Conservation (phyloP, 345 rosid species). For the Salix caprea region DNA sequence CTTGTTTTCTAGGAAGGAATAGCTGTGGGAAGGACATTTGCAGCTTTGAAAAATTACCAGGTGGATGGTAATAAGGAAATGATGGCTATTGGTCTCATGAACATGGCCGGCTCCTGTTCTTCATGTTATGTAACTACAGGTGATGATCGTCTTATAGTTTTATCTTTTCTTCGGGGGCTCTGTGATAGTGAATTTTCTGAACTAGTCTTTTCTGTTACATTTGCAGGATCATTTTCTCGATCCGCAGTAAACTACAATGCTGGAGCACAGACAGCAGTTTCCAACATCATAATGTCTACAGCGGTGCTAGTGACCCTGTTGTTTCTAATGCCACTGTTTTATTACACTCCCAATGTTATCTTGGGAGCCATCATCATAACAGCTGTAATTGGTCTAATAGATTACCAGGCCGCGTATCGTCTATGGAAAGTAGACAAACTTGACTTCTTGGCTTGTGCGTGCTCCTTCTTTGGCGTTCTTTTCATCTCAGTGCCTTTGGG, state of each 20-base stretch:
- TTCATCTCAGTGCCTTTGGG: conserved; percentile 91
- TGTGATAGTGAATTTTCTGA: not conserved
- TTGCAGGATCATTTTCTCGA: conserved; percentile 87
- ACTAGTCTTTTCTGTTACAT: not conserved
- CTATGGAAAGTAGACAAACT: conserved; percentile 94
- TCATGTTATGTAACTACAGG: conserved; percentile 95
- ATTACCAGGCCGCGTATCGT: conserved; percentile 56
- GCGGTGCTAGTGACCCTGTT: conserved; percentile 85
- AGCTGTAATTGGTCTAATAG: conserved; percentile 87
- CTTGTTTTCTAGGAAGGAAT: conserved; percentile 73
- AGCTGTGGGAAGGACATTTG: conserved; percentile 98
- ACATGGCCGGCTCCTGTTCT: conserved; percentile 87
- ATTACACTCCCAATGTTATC: conserved; percentile 87
- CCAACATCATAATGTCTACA: conserved; percentile 78
- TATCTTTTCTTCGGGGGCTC: not conserved
- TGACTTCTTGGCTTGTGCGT: conserved; percentile 78
- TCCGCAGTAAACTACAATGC: conserved; percentile 92
- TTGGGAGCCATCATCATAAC: conserved; percentile 86
- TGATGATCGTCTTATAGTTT: conserved; percentile 6
- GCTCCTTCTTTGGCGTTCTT: conserved; percentile 90
- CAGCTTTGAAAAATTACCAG: conserved; percentile 74
- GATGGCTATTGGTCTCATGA: conserved; percentile 96
- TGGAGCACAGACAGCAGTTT: conserved; percentile 80
- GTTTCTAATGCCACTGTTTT: conserved; percentile 89
- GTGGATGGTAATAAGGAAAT: conserved; percentile 98